Conservation (phyloP, 139 green algal genomes). For the Zygnema circumcarinatum region DNA sequence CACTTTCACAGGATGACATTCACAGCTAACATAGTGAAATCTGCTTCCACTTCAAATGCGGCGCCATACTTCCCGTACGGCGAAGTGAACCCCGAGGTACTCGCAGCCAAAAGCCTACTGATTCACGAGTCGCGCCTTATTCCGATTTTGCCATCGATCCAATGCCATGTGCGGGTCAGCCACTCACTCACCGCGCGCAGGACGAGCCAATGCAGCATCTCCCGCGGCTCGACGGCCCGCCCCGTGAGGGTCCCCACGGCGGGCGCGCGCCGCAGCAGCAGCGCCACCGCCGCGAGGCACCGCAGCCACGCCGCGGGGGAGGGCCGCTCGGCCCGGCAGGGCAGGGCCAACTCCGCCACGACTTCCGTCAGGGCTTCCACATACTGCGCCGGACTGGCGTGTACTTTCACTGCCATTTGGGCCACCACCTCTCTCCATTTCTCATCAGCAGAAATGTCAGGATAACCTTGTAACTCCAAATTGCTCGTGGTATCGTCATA, state of each 20-base stretch:
- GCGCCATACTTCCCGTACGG: no score
- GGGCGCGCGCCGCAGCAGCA: neutral
- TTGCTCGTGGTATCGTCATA: neutral
- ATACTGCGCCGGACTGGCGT: neutral
- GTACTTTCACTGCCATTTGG: neutral
- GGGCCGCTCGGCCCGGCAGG: neutral
- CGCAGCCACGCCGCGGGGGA: neutral
- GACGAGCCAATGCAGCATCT: slow-evolving; percentile 24
- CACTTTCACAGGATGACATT: no score
- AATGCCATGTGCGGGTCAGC: no score
- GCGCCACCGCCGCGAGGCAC: neutral
- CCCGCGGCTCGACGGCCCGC: neutral
- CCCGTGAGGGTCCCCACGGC: neutral
- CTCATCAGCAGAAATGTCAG: neutral
- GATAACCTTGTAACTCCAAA: neutral
- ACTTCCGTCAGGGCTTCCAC: neutral
- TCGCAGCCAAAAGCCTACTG: no score
- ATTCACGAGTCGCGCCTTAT: no score
- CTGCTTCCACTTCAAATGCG: no score
- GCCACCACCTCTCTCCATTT: neutral
- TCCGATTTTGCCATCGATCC: no score
- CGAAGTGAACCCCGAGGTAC: no score
- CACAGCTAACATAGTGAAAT: no score
- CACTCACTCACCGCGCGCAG: neutral
- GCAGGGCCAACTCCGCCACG: neutral